Evolutionary conservation across 164 flowering plant species (phyloP).

Genomic region (Cinnamomum chago): DNA sequence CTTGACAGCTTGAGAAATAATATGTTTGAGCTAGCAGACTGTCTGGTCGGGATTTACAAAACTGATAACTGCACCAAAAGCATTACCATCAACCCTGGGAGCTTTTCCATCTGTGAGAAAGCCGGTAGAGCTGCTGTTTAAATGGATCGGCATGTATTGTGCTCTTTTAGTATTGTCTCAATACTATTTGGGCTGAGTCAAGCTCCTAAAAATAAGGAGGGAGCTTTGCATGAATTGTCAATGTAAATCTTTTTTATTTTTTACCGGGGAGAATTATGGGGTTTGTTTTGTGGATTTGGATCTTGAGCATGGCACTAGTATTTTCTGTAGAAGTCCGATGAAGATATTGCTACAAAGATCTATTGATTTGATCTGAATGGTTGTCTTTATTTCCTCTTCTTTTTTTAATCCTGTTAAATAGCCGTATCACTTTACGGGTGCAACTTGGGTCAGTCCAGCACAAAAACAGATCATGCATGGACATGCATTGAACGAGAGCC

Average conservation of each 20-base stretch:
- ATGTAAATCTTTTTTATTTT: too few species aligned
- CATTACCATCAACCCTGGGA: constrained; percentile 87
- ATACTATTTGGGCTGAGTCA: not conserved
- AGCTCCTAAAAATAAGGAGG: not conserved
- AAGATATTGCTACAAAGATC: too few species aligned
- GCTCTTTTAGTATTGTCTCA: not conserved
- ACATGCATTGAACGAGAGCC: too few species aligned
- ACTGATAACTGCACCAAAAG: constrained; percentile 98
- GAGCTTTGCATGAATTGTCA: not conserved
- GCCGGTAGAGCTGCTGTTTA: constrained; percentile 33
- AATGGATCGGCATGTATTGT: too few species aligned
- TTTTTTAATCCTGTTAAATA: too few species aligned
- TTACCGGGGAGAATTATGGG: not conserved
- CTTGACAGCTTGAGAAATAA: constrained; percentile 82
- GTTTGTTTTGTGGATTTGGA: not conserved
- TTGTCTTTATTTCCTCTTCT: too few species aligned
- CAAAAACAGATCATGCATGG: too few species aligned
- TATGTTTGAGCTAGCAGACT: constrained; percentile 97
- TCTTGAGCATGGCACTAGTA: not conserved
- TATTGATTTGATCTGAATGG: too few species aligned
- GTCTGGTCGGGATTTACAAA: constrained; percentile 95
- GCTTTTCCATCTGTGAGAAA: constrained; percentile 58
- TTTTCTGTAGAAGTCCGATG: not conserved
- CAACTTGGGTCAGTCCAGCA: too few species aligned
- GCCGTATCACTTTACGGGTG: too few species aligned